Evolutionary conservation across 208 protist genomes (phyloP).

Genomic region (Leishmania arabica): DNA sequence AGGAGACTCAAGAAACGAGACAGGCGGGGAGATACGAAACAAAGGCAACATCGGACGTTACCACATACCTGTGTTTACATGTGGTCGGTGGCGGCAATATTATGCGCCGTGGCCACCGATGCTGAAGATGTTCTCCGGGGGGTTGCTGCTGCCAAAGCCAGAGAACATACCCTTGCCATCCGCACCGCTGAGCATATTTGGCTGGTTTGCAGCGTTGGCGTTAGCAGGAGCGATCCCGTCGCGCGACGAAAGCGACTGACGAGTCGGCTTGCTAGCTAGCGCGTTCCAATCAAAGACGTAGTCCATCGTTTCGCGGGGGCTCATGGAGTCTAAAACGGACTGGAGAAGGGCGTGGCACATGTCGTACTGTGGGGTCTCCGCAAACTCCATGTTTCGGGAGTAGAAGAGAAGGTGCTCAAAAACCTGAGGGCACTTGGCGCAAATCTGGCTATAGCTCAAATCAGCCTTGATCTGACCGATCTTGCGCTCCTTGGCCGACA

Average conservation of each 20-base stretch:
- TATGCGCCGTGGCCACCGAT: constrained; percentile 36
- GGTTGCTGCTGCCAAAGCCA: constrained; percentile 41
- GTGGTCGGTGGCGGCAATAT: not conserved
- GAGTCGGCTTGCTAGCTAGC: constrained; percentile 1
- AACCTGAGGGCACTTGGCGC: constrained; percentile 62
- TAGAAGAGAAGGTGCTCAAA: constrained; percentile 77
- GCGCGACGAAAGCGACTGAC: constrained; percentile 11
- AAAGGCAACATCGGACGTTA: not conserved
- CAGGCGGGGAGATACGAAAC: not conserved
- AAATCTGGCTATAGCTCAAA: constrained; percentile 58
- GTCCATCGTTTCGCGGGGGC: constrained; percentile 39
- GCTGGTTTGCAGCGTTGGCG: constrained; percentile 18
- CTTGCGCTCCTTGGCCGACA: constrained; percentile 62
- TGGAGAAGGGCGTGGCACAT: constrained; percentile 69
- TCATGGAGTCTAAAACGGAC: constrained; percentile 52
- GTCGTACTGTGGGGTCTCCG: constrained; percentile 75
- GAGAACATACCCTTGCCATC: constrained; percentile 52
- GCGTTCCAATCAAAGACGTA: constrained; percentile 60
- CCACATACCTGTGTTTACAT: not conserved
- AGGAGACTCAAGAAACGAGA: constrained; percentile 7
- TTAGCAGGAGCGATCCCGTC: constrained; percentile 33
- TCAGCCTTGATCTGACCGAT: constrained; percentile 69
- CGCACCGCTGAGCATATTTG: constrained; percentile 46
- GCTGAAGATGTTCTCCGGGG: constrained; percentile 49
- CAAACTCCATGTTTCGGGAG: constrained; percentile 66